Evolutionary conservation across 1,139 yeast species (phyloP), one percentile per base, ranked within the genome.

Genomic region (Suhomyces bokatorum): DNA sequence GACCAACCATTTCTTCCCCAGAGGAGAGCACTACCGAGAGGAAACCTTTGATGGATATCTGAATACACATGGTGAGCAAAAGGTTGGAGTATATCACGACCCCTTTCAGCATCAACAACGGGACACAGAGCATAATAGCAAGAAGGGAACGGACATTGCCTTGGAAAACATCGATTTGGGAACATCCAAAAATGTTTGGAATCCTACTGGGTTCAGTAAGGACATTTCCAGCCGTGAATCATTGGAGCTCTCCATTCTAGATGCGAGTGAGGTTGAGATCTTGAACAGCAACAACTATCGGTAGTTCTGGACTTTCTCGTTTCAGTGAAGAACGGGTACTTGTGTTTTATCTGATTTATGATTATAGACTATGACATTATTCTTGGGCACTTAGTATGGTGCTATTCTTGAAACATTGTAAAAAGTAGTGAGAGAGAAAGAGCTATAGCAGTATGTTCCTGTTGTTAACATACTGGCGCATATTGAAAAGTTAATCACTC

Each of bases 191-290:
- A 16, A 27, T 2, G 29, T 16, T 12, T 35, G 35, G 16, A 11
- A 33, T 13, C 41, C 45, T 6, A 43, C 39, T 32, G 41, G 36
- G 6, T 32, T 35, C 11, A 27, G 37, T 13, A 30, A 27, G 15
- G 41, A 20, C 6, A 17, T 39, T 6, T 11, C 33, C 5, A 30
- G 35, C n/a, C 33, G 35, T 6, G 37, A 29, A 9, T 44, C 47
- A 2, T 10, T 36, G 6, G 44, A 37, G 13, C 45, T 40, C 4
- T 67, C 72, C 3, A 45, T 60, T 27, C 57, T 68, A 43, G 62
- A 62, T 38, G 66, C 65, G 3, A 65, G 63, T 10, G 73, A 68
- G 42, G 53, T 63, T 45, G 54, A 58, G 34, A 55, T 58, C 27
- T 55, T 67, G 49, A 67, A 66, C 38, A 50, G 48, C 34, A 59